These are phyloP conservation scores for Phytophthora ramorum DNA, from an alignment of 352 stramenopile species.

Conservation along the genomic window DNA sequence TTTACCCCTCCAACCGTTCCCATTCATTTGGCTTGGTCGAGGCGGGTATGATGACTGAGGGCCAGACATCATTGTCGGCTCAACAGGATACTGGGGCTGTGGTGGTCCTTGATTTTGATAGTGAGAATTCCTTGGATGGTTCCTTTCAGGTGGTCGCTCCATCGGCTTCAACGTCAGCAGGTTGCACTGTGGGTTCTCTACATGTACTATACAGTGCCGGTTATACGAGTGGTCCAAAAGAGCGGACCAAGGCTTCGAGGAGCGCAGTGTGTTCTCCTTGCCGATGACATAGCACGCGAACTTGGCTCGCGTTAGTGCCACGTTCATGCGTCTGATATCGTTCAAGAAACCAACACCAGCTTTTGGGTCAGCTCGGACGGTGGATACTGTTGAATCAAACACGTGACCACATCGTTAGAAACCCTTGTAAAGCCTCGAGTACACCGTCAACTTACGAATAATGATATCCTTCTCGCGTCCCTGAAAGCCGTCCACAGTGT, in stretches of 20 bases:
- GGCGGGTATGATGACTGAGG: slow-evolving; percentile 21
- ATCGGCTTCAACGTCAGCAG: slow-evolving; percentile 72
- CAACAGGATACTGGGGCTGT: slow-evolving; percentile 19
- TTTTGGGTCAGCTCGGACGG: slow-evolving; percentile 81
- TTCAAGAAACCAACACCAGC: slow-evolving; percentile 90
- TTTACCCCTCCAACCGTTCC: slow-evolving; percentile 43
- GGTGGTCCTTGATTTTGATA: slow-evolving; percentile 26
- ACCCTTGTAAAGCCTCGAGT: not conserved
- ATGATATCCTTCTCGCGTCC: slow-evolving; percentile 93
- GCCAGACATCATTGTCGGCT: slow-evolving; percentile 11
- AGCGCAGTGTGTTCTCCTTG: slow-evolving; percentile 80
- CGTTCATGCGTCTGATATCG: slow-evolving; percentile 91
- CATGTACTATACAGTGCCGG: slow-evolving; percentile 80
- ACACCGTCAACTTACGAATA: slow-evolving; percentile 71
- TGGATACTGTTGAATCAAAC: slow-evolving; percentile 69
- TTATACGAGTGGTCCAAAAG: slow-evolving; percentile 78
- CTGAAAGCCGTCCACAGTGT: slow-evolving; percentile 93
- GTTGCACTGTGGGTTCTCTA: slow-evolving; percentile 82
- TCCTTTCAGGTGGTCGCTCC: slow-evolving; percentile 43
- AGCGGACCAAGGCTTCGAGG: slow-evolving; percentile 85
- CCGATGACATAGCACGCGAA: slow-evolving; percentile 91
- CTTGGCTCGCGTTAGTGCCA: slow-evolving; percentile 88
- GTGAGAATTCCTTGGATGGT: slow-evolving; percentile 26
- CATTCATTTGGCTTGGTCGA: slow-evolving; percentile 5
- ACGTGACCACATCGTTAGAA: slow-evolving; percentile 18